Evolutionary conservation across 176 grass and related monocot species (phyloP), one percentile per base, ranked within the genome.

Genomic region (Oropetium thomaeum): DNA sequence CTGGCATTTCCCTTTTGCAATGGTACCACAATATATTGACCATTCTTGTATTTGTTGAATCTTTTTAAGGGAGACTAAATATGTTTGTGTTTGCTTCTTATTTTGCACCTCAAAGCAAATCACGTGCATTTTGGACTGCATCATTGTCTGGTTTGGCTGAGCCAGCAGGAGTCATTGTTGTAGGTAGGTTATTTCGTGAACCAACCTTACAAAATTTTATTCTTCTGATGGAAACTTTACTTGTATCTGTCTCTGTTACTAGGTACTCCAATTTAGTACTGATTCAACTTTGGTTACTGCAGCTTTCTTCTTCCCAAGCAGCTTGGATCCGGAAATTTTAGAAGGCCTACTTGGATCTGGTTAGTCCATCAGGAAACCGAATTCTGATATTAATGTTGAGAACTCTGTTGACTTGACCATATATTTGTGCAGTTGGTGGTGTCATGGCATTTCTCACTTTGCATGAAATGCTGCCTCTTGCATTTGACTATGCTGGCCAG

Each of bases 401-500:
- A 57, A 55, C 12, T 74, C 39, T 70, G 42, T 60, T 76, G 34
- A 65, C 54, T 35, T 75, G n/a, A 17, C 57, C 41, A 0, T 58
- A 1, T 74, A 48, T 58, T 67, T 60, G 8, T 2, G 69, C 83
- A 98, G 96, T 98, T 81, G 96, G 91, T 84, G 96, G 96, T 69
- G 89, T 98, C 61, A 98, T 94, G 96, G 96, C 91, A 70, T 98
- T 98, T 79, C 92, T 94, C 52, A 98, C 96, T 74, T 87, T 98
- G 84, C 96, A 98, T 73, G 96, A 98, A 84, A 90, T 98, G 91
- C 75, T 98, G 51, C 96, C 96, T 48, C 79, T 94, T 78, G 91
- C 91, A 82, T 98, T 98, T 94, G 96, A 94, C 70, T 92, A 98
- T 84, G 89, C 89, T 82, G 96, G 96, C 5, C 96, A 98, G 48